These are phyloP conservation scores for Hyphodiscus hymeniophilus DNA, from an alignment of 495 filamentous ascomycete species.

Conservation along the genomic window DNA sequence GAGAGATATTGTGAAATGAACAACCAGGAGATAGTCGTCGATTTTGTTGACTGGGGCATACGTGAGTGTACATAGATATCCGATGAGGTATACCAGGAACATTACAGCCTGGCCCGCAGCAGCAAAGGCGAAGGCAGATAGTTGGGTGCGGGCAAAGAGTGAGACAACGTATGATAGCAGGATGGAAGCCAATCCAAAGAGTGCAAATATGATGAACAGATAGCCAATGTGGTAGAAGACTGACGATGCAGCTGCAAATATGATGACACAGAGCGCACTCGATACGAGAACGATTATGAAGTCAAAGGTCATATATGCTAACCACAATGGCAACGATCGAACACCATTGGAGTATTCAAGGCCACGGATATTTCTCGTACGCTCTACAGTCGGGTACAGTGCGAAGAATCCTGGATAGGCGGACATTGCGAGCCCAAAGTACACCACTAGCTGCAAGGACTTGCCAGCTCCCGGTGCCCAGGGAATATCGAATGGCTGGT, in stretches of 20 bases:
- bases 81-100: slow-evolving; percentile 73
- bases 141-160: slow-evolving; percentile 56
- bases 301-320: slow-evolving; percentile 73
- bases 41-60: slow-evolving; percentile 54
- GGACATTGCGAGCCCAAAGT: slow-evolving; percentile 67
- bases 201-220: slow-evolving; percentile 63
- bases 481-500: slow-evolving; percentile 60
- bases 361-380: slow-evolving; percentile 66
- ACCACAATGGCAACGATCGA: slow-evolving; percentile 61
- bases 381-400: slow-evolving; percentile 75
- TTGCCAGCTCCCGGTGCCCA: slow-evolving; percentile 55
- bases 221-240: slow-evolving; percentile 72
- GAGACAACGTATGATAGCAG: slow-evolving; percentile 67
- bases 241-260: slow-evolving; percentile 50
- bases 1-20: slow-evolving; percentile 59
- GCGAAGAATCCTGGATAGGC: slow-evolving; percentile 79
- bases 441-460: slow-evolving; percentile 69
- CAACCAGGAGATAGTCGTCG: slow-evolving; percentile 48
- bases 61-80: slow-evolving; percentile 58
- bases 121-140: slow-evolving; percentile 66
- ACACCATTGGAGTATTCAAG: slow-evolving; percentile 86
- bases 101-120: slow-evolving; percentile 64
- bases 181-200: slow-evolving; percentile 67
- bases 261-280: slow-evolving; percentile 49
- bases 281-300: slow-evolving; percentile 56